Conservation (phyloP, 2,329 filamentous ascomycete genomes). For the Paracamarosporium sp. region DNA sequence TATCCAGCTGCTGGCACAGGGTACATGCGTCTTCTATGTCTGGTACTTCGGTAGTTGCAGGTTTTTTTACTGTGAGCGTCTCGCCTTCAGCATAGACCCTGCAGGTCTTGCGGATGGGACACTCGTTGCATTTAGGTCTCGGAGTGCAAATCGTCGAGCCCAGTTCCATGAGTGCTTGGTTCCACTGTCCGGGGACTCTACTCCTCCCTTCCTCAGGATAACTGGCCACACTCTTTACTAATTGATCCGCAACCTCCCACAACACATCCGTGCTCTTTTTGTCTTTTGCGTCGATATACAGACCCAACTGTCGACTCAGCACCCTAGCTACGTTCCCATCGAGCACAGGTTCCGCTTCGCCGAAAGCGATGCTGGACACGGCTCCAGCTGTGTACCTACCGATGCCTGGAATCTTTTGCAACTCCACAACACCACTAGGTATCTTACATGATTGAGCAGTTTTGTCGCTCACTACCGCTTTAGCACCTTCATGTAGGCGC, state of each 20-base stretch:
- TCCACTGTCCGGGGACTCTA: constrained; percentile 65
- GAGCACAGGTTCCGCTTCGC: constrained; percentile 65
- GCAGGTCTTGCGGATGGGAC: constrained; percentile 42
- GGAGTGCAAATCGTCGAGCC: constrained; percentile 69
- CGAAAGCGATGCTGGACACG: constrained; percentile 68
- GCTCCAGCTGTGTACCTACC: constrained; percentile 69
- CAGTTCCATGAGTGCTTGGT: constrained; percentile 70
- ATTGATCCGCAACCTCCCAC: constrained; percentile 64
- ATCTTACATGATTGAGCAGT: constrained; percentile 56
- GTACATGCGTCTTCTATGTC: constrained; percentile 43
- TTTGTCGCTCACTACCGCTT: constrained; percentile 51
- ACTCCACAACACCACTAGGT: constrained; percentile 54
- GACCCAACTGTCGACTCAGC: constrained; percentile 65
- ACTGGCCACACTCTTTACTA: constrained; percentile 60
- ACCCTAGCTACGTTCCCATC: constrained; percentile 70
- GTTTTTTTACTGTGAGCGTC: constrained; percentile 23
- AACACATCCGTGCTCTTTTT: constrained; percentile 61
- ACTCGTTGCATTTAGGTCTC: constrained; percentile 60
- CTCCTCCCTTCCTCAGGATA: constrained; percentile 45
- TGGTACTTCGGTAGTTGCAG: constrained; percentile 11
- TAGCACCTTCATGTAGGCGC: constrained; percentile 64
- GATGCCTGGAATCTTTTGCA: constrained; percentile 64
- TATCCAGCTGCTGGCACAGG: constrained; percentile 35
- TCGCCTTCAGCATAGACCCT: constrained; percentile 41
- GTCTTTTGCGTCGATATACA: constrained; percentile 64